Conservation (phyloP, 441 rosid genomes). For the Populus trichocarpa region DNA sequence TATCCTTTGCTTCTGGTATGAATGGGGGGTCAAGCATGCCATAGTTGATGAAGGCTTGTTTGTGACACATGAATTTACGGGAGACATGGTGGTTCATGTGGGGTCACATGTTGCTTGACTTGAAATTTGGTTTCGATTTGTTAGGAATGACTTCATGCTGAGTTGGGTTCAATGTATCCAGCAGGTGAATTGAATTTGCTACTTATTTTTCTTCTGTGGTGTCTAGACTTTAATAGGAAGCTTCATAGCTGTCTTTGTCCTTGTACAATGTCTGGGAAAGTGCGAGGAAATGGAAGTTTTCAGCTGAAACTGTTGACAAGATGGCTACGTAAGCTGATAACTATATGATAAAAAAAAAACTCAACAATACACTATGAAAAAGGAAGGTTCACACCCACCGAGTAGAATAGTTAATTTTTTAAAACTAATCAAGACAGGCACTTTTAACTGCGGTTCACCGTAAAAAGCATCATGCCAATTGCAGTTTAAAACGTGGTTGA, state of each 20-base stretch:
- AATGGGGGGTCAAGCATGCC: no score
- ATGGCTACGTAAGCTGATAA: background rate
- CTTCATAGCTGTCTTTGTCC: background rate
- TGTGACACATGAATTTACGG: background rate
- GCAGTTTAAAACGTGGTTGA: no score
- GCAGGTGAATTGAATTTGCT: background rate
- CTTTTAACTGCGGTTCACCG: no score
- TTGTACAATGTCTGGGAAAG: background rate
- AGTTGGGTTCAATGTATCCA: background rate
- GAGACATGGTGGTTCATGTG: background rate
- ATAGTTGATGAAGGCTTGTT: background rate
- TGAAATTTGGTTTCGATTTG: background rate
- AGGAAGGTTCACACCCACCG: background rate
- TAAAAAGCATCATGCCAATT: no score
- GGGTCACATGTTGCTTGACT: background rate
- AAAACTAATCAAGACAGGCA: no score
- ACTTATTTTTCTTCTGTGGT: background rate
- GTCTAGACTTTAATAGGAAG: background rate
- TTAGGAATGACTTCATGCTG: background rate
- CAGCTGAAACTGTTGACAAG: background rate
- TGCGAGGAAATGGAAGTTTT: no score
- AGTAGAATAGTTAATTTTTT: no score
- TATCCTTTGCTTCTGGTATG: no score
- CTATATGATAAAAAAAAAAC: no score
- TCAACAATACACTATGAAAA: background rate